Percentiles rank a stretch among this genome's conserved stretches.
phyloP scores from a whole-genome alignment of 2,329 filamentous ascomycete species.

The Fusarium sororula region DNA sequence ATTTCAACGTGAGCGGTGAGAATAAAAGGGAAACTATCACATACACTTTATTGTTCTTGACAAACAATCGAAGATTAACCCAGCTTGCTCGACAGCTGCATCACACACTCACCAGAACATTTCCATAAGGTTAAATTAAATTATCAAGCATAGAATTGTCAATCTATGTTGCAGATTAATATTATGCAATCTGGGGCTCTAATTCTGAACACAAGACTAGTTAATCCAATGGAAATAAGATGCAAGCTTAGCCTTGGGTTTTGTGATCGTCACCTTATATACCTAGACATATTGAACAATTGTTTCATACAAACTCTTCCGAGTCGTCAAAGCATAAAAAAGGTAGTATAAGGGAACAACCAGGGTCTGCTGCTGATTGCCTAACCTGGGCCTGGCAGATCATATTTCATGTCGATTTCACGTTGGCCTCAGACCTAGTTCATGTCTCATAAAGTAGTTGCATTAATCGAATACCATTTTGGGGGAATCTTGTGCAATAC shows the following conservation, averaged over 20 bases:
- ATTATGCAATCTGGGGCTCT: background rate
- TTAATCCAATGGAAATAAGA: background rate
- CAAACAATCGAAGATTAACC: background rate
- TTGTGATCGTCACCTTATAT: background rate
- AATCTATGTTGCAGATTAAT: background rate
- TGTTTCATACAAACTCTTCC: background rate
- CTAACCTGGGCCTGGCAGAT: background rate
- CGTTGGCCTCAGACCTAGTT: background rate
- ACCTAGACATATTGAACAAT: background rate
- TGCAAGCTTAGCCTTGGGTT: background rate
- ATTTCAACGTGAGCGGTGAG: background rate
- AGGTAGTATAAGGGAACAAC: background rate
- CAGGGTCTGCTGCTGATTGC: background rate
- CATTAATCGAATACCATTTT: background rate
- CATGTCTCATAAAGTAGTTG: background rate
- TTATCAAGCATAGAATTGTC: background rate
- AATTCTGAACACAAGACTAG: background rate
- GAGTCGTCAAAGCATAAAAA: background rate
- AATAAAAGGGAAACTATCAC: background rate
- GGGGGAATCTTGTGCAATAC: conserved; percentile 25
- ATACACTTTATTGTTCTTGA: background rate
- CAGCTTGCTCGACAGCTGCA: background rate
- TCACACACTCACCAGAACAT: background rate
- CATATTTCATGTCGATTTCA: background rate
- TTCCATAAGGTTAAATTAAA: too few species aligned